Evolutionary conservation across 2,329 filamentous ascomycete genomes (phyloP), one percentile per base, ranked within the genome.

Genomic region (Didymella lethalis): DNA sequence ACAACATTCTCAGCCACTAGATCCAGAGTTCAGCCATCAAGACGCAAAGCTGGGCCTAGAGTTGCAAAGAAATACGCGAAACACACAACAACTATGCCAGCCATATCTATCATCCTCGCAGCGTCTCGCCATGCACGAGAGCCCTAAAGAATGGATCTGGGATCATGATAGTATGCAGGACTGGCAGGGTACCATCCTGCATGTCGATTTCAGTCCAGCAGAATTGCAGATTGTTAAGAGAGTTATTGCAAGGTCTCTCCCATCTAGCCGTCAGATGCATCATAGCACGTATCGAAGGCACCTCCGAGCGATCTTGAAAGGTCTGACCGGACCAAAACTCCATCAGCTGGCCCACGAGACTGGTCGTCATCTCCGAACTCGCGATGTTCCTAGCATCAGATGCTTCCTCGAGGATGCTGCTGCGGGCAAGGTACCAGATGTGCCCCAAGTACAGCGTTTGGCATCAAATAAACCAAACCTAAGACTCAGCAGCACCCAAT

Each of bases 331-430:
- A 25, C 63, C 72, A 1, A 63, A 66, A 16, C 41, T 75, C 3
- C 38, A 70, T 1, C 55, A 60, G 14, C 36, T 76, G 1, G 34
- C 64, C 4, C 56, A 65, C 31, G 50, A 60, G 12, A 44, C 73
- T 16, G 49, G 61, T 25, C 54, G 45, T 47, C 54, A 38, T 18
- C 59, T 73, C n/a, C 64, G 45, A 23, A 54, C 54, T 23, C 64
- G 70, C 23, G 59, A 66, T 23, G 55, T 41, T 3, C 48, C 51
- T 44, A 73, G 72, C 47, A 70, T 78, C 11, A 47, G 61, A 26
- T 69, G 71, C 1, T 77, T 77, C 44, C 34, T 78, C 3, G 38
- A 68, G 16, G 75, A 78, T 57, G 73, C 69, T 1, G 54, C 48
- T 16, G 51, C 60, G 2, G 72, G 71, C 1, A 61, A 63, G 10